Percentiles rank a stretch among this genome's conserved stretches.
phyloP scores from a whole-genome alignment of 164 flowering plant genomes.

The Vitis amurensis region DNA sequence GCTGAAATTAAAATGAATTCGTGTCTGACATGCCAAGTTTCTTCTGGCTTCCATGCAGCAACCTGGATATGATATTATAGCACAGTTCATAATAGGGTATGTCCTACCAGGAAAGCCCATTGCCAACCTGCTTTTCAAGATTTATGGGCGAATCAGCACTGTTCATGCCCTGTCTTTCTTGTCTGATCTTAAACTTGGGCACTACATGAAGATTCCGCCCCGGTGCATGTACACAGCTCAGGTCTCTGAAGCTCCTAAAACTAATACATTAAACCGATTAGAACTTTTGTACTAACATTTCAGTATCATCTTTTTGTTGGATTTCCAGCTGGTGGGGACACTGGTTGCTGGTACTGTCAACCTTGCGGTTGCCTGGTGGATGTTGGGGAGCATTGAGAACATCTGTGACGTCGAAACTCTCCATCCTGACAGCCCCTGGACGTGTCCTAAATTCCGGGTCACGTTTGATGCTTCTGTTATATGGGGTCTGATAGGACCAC shows the following conservation, averaged over 20 bases:
- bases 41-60: conserved; percentile 52
- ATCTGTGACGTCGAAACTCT: conserved; percentile 72
- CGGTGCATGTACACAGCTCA: conserved; percentile 92
- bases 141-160: conserved; percentile 94
- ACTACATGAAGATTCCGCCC: conserved; percentile 98
- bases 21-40: background rate
- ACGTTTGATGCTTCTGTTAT: conserved; percentile 94
- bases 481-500: conserved; percentile 95
- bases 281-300: background rate
- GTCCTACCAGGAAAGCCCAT: conserved; percentile 87
- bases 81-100: conserved; percentile 87
- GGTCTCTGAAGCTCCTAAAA: conserved; percentile 35
- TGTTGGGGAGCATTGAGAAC: conserved; percentile 79
- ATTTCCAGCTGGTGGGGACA: conserved; percentile 76
- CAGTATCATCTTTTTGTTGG: background rate
- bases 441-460: conserved; percentile 87
- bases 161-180: conserved; percentile 91
- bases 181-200: conserved; percentile 92
- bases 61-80: conserved; percentile 97
- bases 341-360: conserved; percentile 72
- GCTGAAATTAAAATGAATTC: background rate
- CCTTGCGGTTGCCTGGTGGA: conserved; percentile 95
- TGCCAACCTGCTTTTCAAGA: conserved; percentile 90
- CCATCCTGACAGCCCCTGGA: conserved; percentile 90
- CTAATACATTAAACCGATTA: background rate